A percentile compares a stretch with the other conserved stretches of the same genome.
Evolutionary conservation across 306 rosid species (phyloP).

Genomic region (Coriaria nepalensis): DNA sequence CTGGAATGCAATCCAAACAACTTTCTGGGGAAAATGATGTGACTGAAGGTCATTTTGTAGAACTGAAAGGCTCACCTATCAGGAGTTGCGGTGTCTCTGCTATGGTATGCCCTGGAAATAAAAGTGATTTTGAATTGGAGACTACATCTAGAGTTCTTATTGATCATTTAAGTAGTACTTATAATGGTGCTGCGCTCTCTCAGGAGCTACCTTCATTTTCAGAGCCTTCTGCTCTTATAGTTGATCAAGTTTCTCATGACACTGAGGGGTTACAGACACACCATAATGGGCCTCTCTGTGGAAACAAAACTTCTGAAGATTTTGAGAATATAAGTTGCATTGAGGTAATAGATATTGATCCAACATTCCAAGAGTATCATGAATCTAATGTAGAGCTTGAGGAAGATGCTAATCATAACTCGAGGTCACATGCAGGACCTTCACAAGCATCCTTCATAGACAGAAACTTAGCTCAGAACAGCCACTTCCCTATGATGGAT

Average conservation of each 20-base stretch:
- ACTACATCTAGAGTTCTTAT: conserved; percentile 5
- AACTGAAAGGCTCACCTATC: too few species aligned
- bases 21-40: conserved; percentile 5
- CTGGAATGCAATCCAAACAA: conserved; percentile 4
- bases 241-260: conserved; percentile 20
- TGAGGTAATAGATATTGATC: conserved; percentile 17
- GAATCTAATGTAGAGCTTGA: conserved; percentile 17
- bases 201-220: conserved; percentile 23
- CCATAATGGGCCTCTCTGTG: conserved; percentile 9
- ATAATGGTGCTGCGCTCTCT: conserved; percentile 10
- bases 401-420: conserved; percentile 19
- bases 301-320: conserved; percentile 21
- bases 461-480: too few species aligned
- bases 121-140: conserved; percentile 1
- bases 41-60: too few species aligned
- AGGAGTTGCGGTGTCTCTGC: conserved; percentile 16
- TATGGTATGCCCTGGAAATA: conserved; percentile 16
- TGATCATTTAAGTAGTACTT: conserved; percentile 15
- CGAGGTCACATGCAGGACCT: conserved; percentile 22
- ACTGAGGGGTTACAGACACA: conserved; percentile 15
- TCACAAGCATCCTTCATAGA: too few species aligned
- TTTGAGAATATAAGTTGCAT: conserved; percentile 11
- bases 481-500: too few species aligned
- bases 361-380: conserved; percentile 12
- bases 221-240: conserved; percentile 11